Base-by-base conservation (phyloP, 192 early-diverging fungal species). In the Podila verticillata region DNA sequence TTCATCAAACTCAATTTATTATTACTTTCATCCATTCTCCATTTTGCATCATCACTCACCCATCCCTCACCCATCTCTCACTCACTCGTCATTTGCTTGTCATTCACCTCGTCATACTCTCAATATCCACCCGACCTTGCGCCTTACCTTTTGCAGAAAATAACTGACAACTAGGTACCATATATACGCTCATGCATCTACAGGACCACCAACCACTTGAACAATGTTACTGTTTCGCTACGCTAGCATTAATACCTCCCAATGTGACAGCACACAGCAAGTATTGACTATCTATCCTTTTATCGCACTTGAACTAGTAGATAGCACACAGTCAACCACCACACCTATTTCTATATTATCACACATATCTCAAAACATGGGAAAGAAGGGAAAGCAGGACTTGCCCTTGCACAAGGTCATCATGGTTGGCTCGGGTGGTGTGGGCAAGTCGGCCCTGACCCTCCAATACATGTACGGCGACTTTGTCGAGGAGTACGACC, bases 401-500 rank as follows among this genome's bases (percentile, higher is more conserved):
- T 82, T 91, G 24, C 92, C 93, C 26, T 88, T 95, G 63, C 95
- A 96, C 78, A 96, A 96, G 87, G 92, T 96, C 65, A 96, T 96
- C 71, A 95, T 95, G 95, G 94, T 96, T 34, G 95, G 95, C 30
- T 91, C 91, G 26, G 95, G 95, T 66, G 95, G 94, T 68, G 95
- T 96, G 17, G 95, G 95, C 48, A 96, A 96, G 80, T 94, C 93
- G 5, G 95, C 95, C 15, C 77, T 96, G 36, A 96, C 95, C 1
- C 85, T 96, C 31, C 93, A 96, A 82, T 95, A 92, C 86, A 92
- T 95, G 94, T 95, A 95, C 63, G 94, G 95, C 64, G 94, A 96
- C 86, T 96, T 96, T 85, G 92, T 95, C 61, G 94, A 96, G 84
- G 94, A 96, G 75, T 96, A 96, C 84, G 95, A 96, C 75, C 95